phyloP scores from a whole-genome alignment of 2,329 filamentous ascomycete species.

The Venturia effusa region DNA sequence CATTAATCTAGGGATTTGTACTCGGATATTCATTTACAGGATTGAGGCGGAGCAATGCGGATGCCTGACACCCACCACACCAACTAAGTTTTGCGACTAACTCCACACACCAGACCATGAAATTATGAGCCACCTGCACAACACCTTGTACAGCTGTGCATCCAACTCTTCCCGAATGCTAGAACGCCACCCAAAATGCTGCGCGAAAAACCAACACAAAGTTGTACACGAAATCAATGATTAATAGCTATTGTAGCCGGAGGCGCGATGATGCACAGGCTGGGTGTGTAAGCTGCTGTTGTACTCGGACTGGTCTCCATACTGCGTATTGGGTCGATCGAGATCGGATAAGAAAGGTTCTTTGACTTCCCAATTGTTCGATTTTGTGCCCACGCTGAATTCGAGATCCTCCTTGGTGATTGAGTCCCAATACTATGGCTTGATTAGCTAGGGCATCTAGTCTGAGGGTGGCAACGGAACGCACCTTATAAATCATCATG shows the following conservation, averaged over 20 bases:
- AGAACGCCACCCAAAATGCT: background rate
- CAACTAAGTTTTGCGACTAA: background rate
- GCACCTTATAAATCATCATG: slow-evolving; percentile 99
- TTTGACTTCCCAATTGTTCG: slow-evolving; percentile 98
- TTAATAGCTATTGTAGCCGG: slow-evolving; percentile 13
- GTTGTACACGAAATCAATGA: background rate
- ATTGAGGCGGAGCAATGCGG: background rate
- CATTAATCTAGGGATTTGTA: background rate
- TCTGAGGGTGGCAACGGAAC: slow-evolving; percentile 15
- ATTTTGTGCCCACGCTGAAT: slow-evolving; percentile 89
- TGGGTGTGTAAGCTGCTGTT: slow-evolving; percentile 35
- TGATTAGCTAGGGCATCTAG: background rate
- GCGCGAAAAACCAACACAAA: background rate
- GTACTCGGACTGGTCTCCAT: slow-evolving; percentile 56
- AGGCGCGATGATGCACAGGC: slow-evolving; percentile 14
- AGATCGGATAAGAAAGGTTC: slow-evolving; percentile 68
- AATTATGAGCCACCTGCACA: background rate
- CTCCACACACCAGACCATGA: background rate
- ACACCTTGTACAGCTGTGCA: background rate
- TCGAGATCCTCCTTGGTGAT: slow-evolving; percentile 98
- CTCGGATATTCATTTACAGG: background rate
- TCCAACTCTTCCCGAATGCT: background rate
- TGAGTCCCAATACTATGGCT: slow-evolving; percentile 84
- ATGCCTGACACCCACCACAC: background rate
- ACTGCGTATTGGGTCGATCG: slow-evolving; percentile 62